These are phyloP conservation scores for Spatholobus suberectus DNA, from an alignment of 306 rosid genomes.

Conservation along the genomic window DNA sequence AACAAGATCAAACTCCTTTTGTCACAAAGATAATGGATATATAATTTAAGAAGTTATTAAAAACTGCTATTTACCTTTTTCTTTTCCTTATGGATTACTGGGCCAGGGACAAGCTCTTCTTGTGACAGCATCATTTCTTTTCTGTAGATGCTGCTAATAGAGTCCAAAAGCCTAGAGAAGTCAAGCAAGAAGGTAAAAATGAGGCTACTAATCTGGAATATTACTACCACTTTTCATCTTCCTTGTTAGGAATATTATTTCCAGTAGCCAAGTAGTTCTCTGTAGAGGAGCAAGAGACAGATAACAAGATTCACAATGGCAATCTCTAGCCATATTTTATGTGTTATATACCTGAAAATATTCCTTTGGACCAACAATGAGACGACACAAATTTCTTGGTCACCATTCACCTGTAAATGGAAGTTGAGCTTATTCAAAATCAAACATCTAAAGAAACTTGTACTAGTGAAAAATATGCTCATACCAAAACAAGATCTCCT, in stretches of 20 bases:
- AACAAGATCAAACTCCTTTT: constrained; percentile 13
- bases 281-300: not conserved
- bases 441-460: not conserved
- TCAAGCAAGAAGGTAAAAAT: constrained; percentile 13
- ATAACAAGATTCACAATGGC: constrained; percentile 9
- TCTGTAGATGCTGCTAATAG: constrained; percentile 59
- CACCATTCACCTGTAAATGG: constrained; percentile 74
- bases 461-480: constrained; percentile 31
- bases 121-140: constrained; percentile 61
- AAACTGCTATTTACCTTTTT: constrained; percentile 63
- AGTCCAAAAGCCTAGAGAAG: constrained; percentile 65
- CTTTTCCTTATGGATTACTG: constrained; percentile 70
- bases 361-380: constrained; percentile 66
- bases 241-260: not conserved
- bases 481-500: constrained; percentile 91
- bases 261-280: not conserved
- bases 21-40: constrained; percentile 1
- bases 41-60: not conserved
- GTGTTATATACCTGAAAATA: constrained; percentile 63
- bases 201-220: constrained; percentile 16
- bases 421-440: constrained; percentile 27
- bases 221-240: constrained; percentile 1
- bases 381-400: constrained; percentile 73
- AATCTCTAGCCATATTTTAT: not conserved
- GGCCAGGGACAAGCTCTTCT: constrained; percentile 52